These are phyloP conservation scores for Cytospora chrysosperma DNA, from an alignment of 2,329 filamentous ascomycete species.

Conservation along the genomic window DNA sequence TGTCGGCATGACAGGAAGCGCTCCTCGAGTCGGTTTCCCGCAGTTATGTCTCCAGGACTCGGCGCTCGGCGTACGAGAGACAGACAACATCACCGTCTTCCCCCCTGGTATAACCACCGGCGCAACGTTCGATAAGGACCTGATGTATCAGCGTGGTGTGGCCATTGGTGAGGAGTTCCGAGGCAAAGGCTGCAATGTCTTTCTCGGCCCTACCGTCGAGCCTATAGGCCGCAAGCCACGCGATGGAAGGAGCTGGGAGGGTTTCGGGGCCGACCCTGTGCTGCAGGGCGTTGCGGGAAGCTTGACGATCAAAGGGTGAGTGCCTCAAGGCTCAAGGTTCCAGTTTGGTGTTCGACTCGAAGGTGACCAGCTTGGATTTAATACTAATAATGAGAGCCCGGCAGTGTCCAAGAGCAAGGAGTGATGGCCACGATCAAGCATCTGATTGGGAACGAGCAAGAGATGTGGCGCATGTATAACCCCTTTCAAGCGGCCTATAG, in stretches of 20 bases:
- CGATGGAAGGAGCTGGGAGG: slow-evolving; percentile 75
- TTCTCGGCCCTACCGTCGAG: slow-evolving; percentile 69
- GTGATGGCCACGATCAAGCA: slow-evolving; percentile 84
- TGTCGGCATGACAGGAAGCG: slow-evolving; percentile 74
- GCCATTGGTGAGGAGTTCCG: slow-evolving; percentile 70
- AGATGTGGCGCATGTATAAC: slow-evolving; percentile 60
- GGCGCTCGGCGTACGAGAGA: slow-evolving; percentile 68
- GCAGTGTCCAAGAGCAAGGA: slow-evolving; percentile 70
- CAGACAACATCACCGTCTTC: slow-evolving; percentile 74
- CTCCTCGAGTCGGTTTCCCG: slow-evolving; percentile 67
- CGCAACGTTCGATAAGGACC: slow-evolving; percentile 71
- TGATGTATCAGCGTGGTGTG: slow-evolving; percentile 67
- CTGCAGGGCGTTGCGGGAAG: slow-evolving; percentile 71
- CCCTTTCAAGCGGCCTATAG: slow-evolving; percentile 55
- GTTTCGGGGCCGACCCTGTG: slow-evolving; percentile 68
- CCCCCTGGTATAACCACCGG: slow-evolving; percentile 76
- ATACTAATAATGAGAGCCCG: not conserved
- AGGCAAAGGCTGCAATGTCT: slow-evolving; percentile 71
- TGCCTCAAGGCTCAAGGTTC: too few species aligned
- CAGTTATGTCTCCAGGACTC: slow-evolving; percentile 71
- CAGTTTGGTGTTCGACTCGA: not conserved
- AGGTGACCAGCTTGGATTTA: not conserved
- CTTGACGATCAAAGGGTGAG: slow-evolving; percentile 65
- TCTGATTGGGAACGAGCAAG: slow-evolving; percentile 71
- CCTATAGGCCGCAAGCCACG: slow-evolving; percentile 70